phyloP scores from a whole-genome alignment of 2,329 filamentous ascomycete genomes.

The Paecilomyces formosus region DNA sequence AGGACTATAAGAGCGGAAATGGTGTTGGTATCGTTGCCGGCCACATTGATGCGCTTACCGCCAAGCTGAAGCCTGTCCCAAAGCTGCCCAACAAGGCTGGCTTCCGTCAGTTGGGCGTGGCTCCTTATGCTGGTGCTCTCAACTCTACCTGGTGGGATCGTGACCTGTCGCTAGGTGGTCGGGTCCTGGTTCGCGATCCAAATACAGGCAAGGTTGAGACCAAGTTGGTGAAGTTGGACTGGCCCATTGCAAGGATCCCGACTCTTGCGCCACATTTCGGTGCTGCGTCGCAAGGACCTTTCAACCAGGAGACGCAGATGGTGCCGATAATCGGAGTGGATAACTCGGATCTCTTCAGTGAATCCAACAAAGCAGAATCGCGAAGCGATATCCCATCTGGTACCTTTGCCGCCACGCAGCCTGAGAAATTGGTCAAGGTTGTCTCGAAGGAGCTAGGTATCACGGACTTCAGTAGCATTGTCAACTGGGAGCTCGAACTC shows the following conservation, averaged over 20 bases:
- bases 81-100: slow-evolving; percentile 77
- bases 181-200: slow-evolving; percentile 73
- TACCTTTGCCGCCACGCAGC: slow-evolving; percentile 76
- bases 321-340: slow-evolving; percentile 91
- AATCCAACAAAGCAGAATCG: slow-evolving; percentile 19
- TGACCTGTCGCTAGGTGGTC: slow-evolving; percentile 82
- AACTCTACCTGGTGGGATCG: slow-evolving; percentile 96
- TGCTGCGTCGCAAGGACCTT: slow-evolving; percentile 54
- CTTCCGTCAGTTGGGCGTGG: slow-evolving; percentile 82
- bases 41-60: slow-evolving; percentile 87
- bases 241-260: slow-evolving; percentile 88
- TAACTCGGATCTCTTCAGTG: slow-evolving; percentile 50
- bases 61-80: slow-evolving; percentile 84
- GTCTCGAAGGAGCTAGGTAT: slow-evolving; percentile 75
- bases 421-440: slow-evolving; percentile 72
- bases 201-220: slow-evolving; percentile 66
- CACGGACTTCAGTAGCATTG: slow-evolving; percentile 62
- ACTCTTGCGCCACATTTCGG: slow-evolving; percentile 94
- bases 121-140: slow-evolving; percentile 82
- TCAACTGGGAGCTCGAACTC: slow-evolving; percentile 96
- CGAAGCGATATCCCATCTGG: slow-evolving; percentile 43
- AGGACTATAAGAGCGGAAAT: slow-evolving; percentile 73
- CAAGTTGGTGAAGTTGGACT: slow-evolving; percentile 82
- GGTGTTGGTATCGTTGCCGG: slow-evolving; percentile 83
- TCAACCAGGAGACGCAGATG: slow-evolving; percentile 87